Conservation (phyloP, 768 basidiomycete species). For the Tulasnella sp. region DNA sequence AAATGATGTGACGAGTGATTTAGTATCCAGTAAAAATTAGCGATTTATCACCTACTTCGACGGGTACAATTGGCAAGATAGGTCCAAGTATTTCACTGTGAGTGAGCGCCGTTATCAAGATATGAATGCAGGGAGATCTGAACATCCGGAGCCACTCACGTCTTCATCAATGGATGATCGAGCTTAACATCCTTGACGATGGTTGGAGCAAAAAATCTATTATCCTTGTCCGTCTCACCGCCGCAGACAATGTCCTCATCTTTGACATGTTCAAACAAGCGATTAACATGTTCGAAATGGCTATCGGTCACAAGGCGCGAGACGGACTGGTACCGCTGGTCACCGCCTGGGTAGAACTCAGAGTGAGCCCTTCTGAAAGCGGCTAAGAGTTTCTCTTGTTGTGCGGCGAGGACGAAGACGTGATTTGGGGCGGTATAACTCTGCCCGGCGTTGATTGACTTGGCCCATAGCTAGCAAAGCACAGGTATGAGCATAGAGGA, state of each 20-base stretch:
- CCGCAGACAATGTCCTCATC: conserved; percentile 48
- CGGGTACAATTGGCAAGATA: conserved; percentile 27
- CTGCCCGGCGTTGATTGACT: conserved; percentile 24
- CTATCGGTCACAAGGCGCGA: conserved; percentile 40
- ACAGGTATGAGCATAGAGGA: not conserved
- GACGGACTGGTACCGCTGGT: conserved; percentile 15
- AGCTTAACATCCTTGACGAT: conserved; percentile 43
- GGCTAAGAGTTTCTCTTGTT: conserved; percentile 38
- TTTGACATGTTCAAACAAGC: conserved; percentile 39
- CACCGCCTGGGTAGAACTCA: conserved; percentile 41
- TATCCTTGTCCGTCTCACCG: conserved; percentile 32
- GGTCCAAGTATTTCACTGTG: conserved; percentile 32
- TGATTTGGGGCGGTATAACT: conserved; percentile 32
- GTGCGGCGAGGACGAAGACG: conserved; percentile 32
- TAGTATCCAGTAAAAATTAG: not conserved
- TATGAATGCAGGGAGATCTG: not conserved
- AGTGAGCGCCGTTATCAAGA: not conserved
- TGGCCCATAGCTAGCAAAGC: conserved; percentile 23
- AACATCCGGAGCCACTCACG: conserved; percentile 20
- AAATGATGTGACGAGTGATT: not conserved
- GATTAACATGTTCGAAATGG: conserved; percentile 45
- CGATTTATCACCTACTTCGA: conserved; percentile 6
- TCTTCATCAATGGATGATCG: conserved; percentile 45
- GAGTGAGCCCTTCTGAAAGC: conserved; percentile 32
- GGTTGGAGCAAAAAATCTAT: conserved; percentile 45